Percentiles rank a stretch among this genome's conserved stretches.
phyloP scores from a whole-genome alignment of 805 yeast species.

The Zygotorulaspora florentina region DNA sequence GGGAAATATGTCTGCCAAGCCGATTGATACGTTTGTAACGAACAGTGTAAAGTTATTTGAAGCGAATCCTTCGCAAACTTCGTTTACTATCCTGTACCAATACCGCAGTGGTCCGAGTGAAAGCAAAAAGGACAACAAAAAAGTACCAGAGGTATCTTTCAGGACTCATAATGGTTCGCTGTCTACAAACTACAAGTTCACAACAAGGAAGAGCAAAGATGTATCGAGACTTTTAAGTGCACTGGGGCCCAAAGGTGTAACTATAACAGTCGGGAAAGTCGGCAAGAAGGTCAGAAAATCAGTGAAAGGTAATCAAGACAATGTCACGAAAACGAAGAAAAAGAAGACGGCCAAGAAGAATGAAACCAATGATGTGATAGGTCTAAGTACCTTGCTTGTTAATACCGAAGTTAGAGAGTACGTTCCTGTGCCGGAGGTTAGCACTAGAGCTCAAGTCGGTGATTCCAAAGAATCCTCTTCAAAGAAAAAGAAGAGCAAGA shows the following conservation, averaged over 20 bases:
- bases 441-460: conserved; percentile 8
- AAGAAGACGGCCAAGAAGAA: conserved; percentile 9
- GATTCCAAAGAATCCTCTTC: conserved; percentile 10
- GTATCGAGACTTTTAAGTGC: conserved; percentile 68
- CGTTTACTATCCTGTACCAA: conserved; percentile 36
- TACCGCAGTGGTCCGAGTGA: conserved; percentile 27
- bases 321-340: conserved; percentile 4
- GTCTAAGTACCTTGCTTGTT: conserved; percentile 26
- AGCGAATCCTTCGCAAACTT: conserved; percentile 40
- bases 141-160: conserved; percentile 34
- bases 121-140: conserved; percentile 10
- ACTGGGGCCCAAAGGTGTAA: conserved; percentile 64
- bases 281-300: conserved; percentile 17
- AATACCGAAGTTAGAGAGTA: conserved; percentile 29
- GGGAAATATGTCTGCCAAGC: conserved; percentile 23
- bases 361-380: conserved; percentile 22
- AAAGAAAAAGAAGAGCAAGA: conserved; percentile 28
- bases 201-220: conserved; percentile 64
- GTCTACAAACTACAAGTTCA: conserved; percentile 57
- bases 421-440: conserved; percentile 16
- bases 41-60: conserved; percentile 40
- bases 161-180: conserved; percentile 62
- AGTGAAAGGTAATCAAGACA: conserved; percentile 5
- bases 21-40: conserved; percentile 42
- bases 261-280: conserved; percentile 25